A percentile compares a stretch with the other conserved stretches of the same genome.
Evolutionary conservation across 208 protist genomes (phyloP).

Genomic region (Borovskyia barvae): DNA sequence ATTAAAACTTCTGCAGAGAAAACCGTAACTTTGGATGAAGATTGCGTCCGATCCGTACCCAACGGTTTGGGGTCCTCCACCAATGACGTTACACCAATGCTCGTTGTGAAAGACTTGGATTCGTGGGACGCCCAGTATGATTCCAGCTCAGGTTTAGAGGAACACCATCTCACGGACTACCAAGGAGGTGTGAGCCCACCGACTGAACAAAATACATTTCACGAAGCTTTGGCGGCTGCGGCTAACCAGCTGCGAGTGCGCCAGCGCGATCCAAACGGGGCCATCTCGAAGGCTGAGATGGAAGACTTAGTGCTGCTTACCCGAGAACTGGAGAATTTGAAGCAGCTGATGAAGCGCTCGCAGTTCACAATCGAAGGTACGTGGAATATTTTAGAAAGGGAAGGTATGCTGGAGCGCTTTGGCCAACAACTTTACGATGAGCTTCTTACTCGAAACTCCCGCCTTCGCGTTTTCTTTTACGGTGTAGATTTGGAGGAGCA

Average conservation of each 20-base stretch:
- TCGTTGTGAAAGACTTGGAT: slow-evolving; percentile 5
- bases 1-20: no score
- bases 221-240: slow-evolving; percentile 32
- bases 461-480: slow-evolving; percentile 57
- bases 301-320: slow-evolving; percentile 57
- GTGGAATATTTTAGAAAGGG: slow-evolving; percentile 61
- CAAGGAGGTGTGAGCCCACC: no score
- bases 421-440: slow-evolving; percentile 62
- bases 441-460: slow-evolving; percentile 44
- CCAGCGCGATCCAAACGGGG: slow-evolving; percentile 35
- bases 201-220: slow-evolving; percentile 23
- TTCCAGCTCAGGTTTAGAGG: no score
- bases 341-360: slow-evolving; percentile 45
- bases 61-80: slow-evolving; percentile 5
- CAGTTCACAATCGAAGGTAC: slow-evolving; percentile 61
- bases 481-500: slow-evolving; percentile 65
- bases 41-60: no score
- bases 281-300: slow-evolving; percentile 53
- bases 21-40: no score
- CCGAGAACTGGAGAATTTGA: slow-evolving; percentile 60
- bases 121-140: background rate
- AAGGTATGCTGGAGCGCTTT: slow-evolving; percentile 51
- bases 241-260: slow-evolving; percentile 41
- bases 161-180: no score
- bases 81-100: background rate